Base-by-base conservation (phyloP, 495 filamentous ascomycete genomes). In the Pseudevernia furfuracea region DNA sequence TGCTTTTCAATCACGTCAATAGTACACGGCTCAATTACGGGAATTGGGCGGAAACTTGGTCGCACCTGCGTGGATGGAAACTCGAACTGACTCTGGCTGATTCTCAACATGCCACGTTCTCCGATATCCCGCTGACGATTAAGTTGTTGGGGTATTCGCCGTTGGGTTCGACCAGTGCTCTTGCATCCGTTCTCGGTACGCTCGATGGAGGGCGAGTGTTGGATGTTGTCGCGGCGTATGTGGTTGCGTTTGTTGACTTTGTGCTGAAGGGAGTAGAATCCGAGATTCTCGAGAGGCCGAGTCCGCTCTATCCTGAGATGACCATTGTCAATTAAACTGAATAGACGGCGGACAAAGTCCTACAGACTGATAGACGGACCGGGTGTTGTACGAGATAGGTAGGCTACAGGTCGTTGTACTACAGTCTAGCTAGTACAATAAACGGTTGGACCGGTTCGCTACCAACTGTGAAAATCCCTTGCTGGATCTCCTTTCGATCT, bases 1-100 rank as follows among this genome's bases (percentile, higher is more conserved):
- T 75, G 23, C 30, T 77, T 14, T 32, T 53, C 49, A 53, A n/a
- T 17, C 8, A 19, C 9, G 8, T 17, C 4, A 53, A 53, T 3
- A 53, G 17, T 14, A 53, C 7, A 2, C 49, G 7, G 9, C 2
- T 9, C 15, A 9, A 9, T 17, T 23, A 9, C 21, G 15, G 15
- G 2, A 8, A 36, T 36, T 36, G 34, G 34, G 34, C 34, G 34
- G 34, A 36, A 36, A 36, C 34, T 4, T 36, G 34, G 34, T 8
- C 34, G 34, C 34, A 8, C 4, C 34, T 36, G 34, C 34, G 34
- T 4, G 34, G 34, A 36, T 36, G 34, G 34, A 4, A 8, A 36
- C 34, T 4, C 4, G 34, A 36, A 8, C 34, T 36, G 4, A 8
- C 34, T 4, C 34, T 36, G 1, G 34, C 34, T 11, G 21, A 14